Evolutionary conservation across 2,329 filamentous ascomycete genomes (phyloP).

Genomic region (Colletotrichum camelliae): DNA sequence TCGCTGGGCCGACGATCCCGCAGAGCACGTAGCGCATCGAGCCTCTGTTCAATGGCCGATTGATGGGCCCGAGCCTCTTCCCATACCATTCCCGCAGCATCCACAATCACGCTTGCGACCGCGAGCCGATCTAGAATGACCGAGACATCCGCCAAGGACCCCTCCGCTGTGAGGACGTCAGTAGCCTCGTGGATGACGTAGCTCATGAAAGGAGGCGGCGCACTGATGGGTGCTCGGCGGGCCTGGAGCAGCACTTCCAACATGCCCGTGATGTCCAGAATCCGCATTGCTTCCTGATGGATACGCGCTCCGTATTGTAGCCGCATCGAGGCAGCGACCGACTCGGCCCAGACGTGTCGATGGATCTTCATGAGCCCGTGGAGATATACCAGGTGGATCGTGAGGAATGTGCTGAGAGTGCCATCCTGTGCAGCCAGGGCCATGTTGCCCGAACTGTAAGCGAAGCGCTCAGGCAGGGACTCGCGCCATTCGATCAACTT

Average conservation of each 20-base stretch:
- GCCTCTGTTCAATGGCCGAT: conserved; percentile 47
- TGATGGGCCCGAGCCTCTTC: conserved; percentile 58
- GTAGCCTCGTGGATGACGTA: conserved; percentile 67
- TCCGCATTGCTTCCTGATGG: conserved; percentile 55
- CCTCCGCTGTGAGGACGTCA: conserved; percentile 69
- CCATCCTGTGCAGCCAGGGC: conserved; percentile 58
- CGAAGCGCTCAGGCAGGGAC: conserved; percentile 59
- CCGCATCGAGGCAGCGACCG: conserved; percentile 44
- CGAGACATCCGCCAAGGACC: conserved; percentile 55
- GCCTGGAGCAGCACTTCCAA: conserved; percentile 42
- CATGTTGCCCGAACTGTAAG: conserved; percentile 62
- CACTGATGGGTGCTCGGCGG: conserved; percentile 35
- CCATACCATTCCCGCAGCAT: conserved; percentile 65
- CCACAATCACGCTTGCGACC: conserved; percentile 58
- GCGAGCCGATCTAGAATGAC: conserved; percentile 59
- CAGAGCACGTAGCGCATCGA: conserved; percentile 39
- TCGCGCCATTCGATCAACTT: conserved; percentile 64
- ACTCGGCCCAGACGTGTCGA: conserved; percentile 54
- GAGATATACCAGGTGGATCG: conserved; percentile 72
- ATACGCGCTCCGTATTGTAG: conserved; percentile 52
- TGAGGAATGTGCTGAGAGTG: conserved; percentile 63
- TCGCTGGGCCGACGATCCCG: conserved; percentile 33
- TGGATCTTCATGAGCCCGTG: conserved; percentile 69
- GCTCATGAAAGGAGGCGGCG: conserved; percentile 67
- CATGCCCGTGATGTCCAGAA: conserved; percentile 53